Percentiles rank a stretch among this genome's conserved stretches.
These are phyloP conservation scores for Alternaria sp. DNA, from an alignment of 2,329 filamentous ascomycete genomes.

Conservation along the genomic window DNA sequence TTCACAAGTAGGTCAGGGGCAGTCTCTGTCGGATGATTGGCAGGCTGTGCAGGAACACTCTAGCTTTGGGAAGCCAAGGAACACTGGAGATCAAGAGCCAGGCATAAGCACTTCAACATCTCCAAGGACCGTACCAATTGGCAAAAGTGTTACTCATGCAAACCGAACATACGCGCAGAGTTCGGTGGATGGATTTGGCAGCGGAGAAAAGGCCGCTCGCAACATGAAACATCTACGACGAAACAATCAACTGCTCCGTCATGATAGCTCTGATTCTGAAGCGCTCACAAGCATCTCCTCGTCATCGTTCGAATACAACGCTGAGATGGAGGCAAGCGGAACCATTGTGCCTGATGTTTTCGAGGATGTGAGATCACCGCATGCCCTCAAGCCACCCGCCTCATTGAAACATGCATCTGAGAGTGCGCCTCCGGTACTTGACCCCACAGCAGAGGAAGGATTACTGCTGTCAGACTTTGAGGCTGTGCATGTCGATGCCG, in stretches of 20 bases:
- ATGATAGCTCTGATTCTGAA: slow-evolving; percentile 53
- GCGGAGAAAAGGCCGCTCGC: slow-evolving; percentile 45
- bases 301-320: slow-evolving; percentile 38
- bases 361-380: slow-evolving; percentile 40
- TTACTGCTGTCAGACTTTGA: slow-evolving; percentile 51
- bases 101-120: slow-evolving; percentile 38
- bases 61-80: slow-evolving; percentile 44
- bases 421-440: slow-evolving; percentile 37
- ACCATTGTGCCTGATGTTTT: slow-evolving; percentile 52
- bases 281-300: slow-evolving; percentile 46
- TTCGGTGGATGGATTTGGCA: slow-evolving; percentile 33
- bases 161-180: slow-evolving; percentile 21
- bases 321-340: slow-evolving; percentile 54
- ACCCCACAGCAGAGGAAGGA: slow-evolving; percentile 38
- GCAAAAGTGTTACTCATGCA: slow-evolving; percentile 6
- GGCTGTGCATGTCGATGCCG: slow-evolving; percentile 46
- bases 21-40: slow-evolving; percentile 43
- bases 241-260: slow-evolving; percentile 53
- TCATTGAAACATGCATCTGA: slow-evolving; percentile 33
- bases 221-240: slow-evolving; percentile 52
- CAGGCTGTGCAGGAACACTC: slow-evolving; percentile 36
- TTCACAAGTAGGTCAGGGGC: slow-evolving; percentile 37
- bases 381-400: slow-evolving; percentile 28
- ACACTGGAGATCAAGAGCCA: slow-evolving; percentile 22
- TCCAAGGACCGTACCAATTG: slow-evolving; percentile 40